Percentiles rank a stretch among this genome's conserved stretches.
Evolutionary conservation across 495 filamentous ascomycete species (phyloP).

Genomic region (Penicillium simplicissimum): DNA sequence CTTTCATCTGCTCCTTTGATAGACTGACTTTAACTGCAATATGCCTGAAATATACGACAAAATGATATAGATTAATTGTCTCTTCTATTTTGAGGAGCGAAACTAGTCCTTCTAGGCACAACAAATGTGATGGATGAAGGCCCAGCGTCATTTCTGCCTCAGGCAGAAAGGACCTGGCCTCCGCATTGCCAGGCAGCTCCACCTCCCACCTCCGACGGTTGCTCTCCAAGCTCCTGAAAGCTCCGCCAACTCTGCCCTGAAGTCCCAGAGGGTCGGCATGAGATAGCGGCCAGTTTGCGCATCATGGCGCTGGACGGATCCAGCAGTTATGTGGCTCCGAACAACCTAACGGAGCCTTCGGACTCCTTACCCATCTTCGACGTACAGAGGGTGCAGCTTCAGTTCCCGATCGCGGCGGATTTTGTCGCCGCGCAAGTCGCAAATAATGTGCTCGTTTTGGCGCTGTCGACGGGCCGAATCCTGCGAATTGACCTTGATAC

Average conservation of each 20-base stretch:
- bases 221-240: conserved; percentile 18
- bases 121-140: neutral
- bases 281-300: conserved; percentile 41
- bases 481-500: conserved; percentile 91
- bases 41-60: too few relatives aligned
- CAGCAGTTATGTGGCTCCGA: conserved; percentile 56
- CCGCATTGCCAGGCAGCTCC: conserved; percentile 27
- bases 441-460: conserved; percentile 93
- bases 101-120: too few relatives aligned
- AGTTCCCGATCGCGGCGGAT: conserved; percentile 86
- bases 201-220: conserved; percentile 5
- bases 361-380: conserved; percentile 86
- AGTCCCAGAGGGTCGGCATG: conserved; percentile 31
- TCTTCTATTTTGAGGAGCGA: too few relatives aligned
- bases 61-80: too few relatives aligned
- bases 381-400: conserved; percentile 84
- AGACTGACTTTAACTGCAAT: too few relatives aligned
- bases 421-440: conserved; percentile 96
- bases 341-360: conserved; percentile 57
- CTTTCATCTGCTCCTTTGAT: too few relatives aligned
- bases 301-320: conserved; percentile 56
- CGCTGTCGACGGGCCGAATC: conserved; percentile 83
- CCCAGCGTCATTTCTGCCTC: conserved; percentile 10
- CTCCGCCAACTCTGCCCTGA: conserved; percentile 15
- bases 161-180: conserved; percentile 20